Percentiles rank a stretch among this genome's conserved stretches.
Conservation (phyloP, 148 eudicot species). For the Silene uniflora region DNA sequence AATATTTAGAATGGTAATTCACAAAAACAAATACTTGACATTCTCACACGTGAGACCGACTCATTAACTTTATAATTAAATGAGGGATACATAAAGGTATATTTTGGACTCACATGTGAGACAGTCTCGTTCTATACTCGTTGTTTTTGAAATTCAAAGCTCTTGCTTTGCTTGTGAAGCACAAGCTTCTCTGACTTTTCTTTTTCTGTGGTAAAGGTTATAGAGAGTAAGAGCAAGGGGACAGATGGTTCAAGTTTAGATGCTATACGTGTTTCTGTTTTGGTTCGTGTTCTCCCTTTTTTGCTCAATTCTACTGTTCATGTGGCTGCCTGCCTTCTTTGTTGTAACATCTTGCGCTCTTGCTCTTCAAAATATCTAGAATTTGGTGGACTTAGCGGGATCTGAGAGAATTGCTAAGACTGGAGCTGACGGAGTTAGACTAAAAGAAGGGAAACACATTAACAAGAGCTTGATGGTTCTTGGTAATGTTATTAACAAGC, state of each 20-base stretch:
- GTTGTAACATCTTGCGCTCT: neutral
- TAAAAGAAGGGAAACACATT: constrained; percentile 95
- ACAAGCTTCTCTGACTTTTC: neutral
- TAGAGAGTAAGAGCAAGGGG: constrained; percentile 80
- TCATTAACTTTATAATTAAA: too few species aligned
- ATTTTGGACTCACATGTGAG: too few species aligned
- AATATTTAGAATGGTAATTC: constrained; percentile 86
- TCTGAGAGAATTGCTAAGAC: constrained; percentile 97
- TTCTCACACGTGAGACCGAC: neutral
- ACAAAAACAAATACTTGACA: neutral
- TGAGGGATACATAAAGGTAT: too few species aligned
- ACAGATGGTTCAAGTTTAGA: constrained; percentile 44
- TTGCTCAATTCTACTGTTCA: neutral
- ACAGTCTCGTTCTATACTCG: too few species aligned
- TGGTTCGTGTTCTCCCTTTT: constrained; percentile 47
- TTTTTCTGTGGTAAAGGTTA: constrained; percentile 44
- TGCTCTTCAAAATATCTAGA: constrained; percentile 36
- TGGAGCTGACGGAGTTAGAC: constrained; percentile 94
- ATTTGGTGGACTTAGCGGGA: constrained; percentile 94
- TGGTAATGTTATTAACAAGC: constrained; percentile 93
- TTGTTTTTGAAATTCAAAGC: constrained; percentile 7
- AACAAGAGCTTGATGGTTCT: constrained; percentile 94
- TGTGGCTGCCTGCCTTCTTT: neutral
- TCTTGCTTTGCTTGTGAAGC: constrained; percentile 8
- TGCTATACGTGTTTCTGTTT: constrained; percentile 87